phyloP scores from a whole-genome alignment of 345 rosid species.

The Syzygium grande region DNA sequence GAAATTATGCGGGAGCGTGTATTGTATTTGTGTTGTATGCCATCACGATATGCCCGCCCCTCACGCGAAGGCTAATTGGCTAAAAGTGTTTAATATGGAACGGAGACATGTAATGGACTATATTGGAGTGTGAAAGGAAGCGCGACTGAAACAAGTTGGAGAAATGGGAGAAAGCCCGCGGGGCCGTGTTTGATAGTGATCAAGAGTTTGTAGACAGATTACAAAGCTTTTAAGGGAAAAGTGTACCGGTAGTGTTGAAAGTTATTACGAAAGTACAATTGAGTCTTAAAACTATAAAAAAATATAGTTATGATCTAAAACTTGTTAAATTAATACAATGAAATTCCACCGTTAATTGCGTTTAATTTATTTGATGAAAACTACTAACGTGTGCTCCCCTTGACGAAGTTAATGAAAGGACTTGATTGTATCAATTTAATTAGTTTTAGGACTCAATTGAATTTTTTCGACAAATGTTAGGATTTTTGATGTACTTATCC shows the following conservation, averaged over 20 bases:
- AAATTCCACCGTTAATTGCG: accelerated
- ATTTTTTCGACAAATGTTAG: accelerated
- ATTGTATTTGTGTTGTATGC: not conserved
- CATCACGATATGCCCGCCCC: not conserved
- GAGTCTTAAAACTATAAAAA: not conserved
- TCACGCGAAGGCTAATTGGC: not conserved
- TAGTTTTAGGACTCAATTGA: not conserved
- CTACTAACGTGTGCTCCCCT: not conserved
- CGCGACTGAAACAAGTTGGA: not conserved
- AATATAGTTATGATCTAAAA: not conserved
- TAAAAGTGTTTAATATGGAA: not conserved
- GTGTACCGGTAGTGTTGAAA: not conserved
- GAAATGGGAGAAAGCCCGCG: not conserved
- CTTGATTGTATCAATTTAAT: not conserved
- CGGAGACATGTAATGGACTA: not conserved
- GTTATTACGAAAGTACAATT: not conserved
- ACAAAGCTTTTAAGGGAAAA: not conserved
- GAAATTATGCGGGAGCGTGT: not conserved
- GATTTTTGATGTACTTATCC: not conserved
- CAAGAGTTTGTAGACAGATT: not conserved
- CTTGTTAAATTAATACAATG: not conserved
- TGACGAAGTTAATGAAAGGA: not conserved
- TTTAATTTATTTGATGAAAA: not conserved
- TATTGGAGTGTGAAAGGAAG: not conserved
- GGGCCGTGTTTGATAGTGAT: not conserved